Base-by-base conservation (phyloP, 2,329 filamentous ascomycete genomes). In the Diaporthe batatas region DNA sequence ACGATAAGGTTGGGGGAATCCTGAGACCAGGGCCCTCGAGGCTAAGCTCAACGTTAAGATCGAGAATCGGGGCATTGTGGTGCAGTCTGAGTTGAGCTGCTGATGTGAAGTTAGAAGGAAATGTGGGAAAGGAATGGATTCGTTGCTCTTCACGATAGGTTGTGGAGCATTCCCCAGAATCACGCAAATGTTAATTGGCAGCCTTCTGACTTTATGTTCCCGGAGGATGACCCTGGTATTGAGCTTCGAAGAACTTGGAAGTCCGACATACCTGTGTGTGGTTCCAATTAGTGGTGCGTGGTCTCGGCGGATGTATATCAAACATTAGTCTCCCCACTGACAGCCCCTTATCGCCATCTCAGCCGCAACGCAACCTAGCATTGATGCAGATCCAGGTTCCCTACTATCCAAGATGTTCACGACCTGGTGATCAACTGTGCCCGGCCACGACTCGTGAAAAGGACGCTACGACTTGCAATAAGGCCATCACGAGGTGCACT, bases 11-110 rank as follows among this genome's bases (percentile, higher is more conserved):
- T 65, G 62, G 44, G 62, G 62, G 18, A 51, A 65, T 12, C 25
- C 62, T 65, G 62, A 65, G 62, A 65, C 62, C n/a, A 65, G 44
- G 32, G 29, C 29, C 29, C 44, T 51, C 10, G 62, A 51, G 62
- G 62, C 62, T 21, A 65, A 51, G 62, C 44, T 49, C 44, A 65
- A 44, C 29, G 44, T 34, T 3, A 65, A 36, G 6, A 65, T 51
- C 62, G 12, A 49, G n/a, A 32, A 8, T 23, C n/a, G 44, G 51
- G 51, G 44, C 62, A 65, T 65, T 36, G 21, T 51, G 29, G 0
- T 65, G n/a, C 21, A 65, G 29, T 51, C 44, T 8, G 21, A 49
- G 14, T 36, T 44, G 51, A 34, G 25, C 11, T 21, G 18, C 42
- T 62, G 6, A 44, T 14, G 36, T 23, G 34, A 39, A 8, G 3